A percentile compares a stretch with the other conserved stretches of the same genome.
Evolutionary conservation across 75 land plant genomes (phyloP).

Genomic region (Picea sitchensis): DNA sequence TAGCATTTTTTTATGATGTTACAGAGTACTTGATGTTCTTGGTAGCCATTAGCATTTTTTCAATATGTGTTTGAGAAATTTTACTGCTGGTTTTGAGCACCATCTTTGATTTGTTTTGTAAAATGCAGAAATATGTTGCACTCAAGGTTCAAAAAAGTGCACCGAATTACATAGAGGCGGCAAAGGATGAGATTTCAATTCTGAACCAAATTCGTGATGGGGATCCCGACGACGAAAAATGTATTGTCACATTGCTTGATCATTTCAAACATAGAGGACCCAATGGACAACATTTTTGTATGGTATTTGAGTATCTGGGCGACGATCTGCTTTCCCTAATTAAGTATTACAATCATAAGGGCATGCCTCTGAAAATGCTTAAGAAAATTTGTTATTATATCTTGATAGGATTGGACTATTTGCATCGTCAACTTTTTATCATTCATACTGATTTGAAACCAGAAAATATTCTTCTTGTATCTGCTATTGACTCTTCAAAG

Average conservation of each 20-base stretch:
- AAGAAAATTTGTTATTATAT: constrained; percentile 67
- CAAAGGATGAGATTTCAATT: constrained; percentile 72
- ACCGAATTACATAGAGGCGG: constrained; percentile 71
- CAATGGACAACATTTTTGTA: constrained; percentile 83
- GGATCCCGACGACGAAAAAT: constrained; percentile 59
- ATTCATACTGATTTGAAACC: constrained; percentile 91
- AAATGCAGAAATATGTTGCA: constrained; percentile 73
- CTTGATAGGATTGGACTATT: constrained; percentile 74
- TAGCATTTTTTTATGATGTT: too few species aligned
- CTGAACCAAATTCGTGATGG: constrained; percentile 66
- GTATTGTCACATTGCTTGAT: constrained; percentile 68
- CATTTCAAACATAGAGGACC: constrained; percentile 86
- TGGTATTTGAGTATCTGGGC: constrained; percentile 85
- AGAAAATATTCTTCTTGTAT: constrained; percentile 74
- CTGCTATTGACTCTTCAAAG: constrained; percentile 66
- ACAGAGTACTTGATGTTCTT: too few species aligned
- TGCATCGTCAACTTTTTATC: constrained; percentile 69
- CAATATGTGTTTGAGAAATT: too few species aligned
- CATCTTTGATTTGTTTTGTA: too few species aligned
- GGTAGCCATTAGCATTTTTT: too few species aligned
- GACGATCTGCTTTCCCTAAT: constrained; percentile 71
- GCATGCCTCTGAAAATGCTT: constrained; percentile 65
- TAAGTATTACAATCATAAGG: constrained; percentile 63
- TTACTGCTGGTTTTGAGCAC: too few species aligned
- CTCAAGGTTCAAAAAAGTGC: constrained; percentile 92